A percentile compares a stretch with the other conserved stretches of the same genome.
These are phyloP conservation scores for Boletus pseudopeckii DNA, from an alignment of 768 basidiomycete genomes.

Conservation along the genomic window DNA sequence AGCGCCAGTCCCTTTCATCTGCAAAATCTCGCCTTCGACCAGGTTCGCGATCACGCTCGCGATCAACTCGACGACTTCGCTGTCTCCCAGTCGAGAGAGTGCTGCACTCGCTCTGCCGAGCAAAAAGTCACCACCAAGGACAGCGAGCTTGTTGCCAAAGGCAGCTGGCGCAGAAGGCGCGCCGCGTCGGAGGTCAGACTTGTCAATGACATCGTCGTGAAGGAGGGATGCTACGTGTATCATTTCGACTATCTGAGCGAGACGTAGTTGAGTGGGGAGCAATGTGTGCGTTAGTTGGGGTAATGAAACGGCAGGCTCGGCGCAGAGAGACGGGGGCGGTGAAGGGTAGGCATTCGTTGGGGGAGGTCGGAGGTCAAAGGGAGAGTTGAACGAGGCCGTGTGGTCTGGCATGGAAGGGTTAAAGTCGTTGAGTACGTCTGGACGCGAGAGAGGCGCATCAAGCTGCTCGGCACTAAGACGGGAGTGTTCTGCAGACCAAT, in stretches of 20 bases:
- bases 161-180: constrained; percentile 65
- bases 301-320: constrained; percentile 23
- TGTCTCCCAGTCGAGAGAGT: constrained; percentile 78
- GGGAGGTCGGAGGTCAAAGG: constrained; percentile 48
- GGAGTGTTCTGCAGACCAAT: constrained; percentile 59
- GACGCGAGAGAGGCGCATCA: constrained; percentile 73
- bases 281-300: constrained; percentile 33
- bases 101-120: constrained; percentile 88
- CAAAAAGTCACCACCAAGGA: constrained; percentile 94
- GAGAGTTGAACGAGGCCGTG: constrained; percentile 61
- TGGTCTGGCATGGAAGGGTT: constrained; percentile 85
- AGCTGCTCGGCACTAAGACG: constrained; percentile 57
- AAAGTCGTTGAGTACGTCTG: constrained; percentile 86
- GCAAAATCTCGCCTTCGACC: constrained; percentile 95
- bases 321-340: constrained; percentile 22
- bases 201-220: constrained; percentile 88
- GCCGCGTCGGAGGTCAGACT: constrained; percentile 66
- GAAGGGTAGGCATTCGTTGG: constrained; percentile 23
- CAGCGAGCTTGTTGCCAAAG: constrained; percentile 90
- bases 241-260: constrained; percentile 98
- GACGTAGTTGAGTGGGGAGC: constrained; percentile 84
- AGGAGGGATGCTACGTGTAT: constrained; percentile 92
- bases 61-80: constrained; percentile 90
- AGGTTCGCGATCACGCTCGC: constrained; percentile 90
- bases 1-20: constrained; percentile 41